Base-by-base conservation (phyloP, 805 yeast species). In the Yueomyces sinensis region DNA sequence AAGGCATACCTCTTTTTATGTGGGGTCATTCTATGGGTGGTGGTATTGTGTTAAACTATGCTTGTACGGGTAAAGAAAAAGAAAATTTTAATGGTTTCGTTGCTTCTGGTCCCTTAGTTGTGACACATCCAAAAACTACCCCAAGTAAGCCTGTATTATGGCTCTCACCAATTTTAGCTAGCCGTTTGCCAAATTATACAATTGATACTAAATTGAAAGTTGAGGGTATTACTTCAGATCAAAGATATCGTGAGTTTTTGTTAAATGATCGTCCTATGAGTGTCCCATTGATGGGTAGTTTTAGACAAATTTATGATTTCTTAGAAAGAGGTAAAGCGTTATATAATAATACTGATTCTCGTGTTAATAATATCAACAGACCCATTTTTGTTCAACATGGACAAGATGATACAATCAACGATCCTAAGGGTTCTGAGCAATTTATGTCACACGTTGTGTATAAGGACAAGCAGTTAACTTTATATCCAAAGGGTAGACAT, bases 11-110 rank as follows among this genome's bases (percentile, higher is more conserved):
- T 27, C 44, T 79, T 23, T 66, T 61, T 44, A 47, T 82, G 31
- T 60, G 69, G 47, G 86, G 89, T 1, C 83, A 76, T 43, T 79
- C 86, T 9, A 79, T 82, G 87, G 94, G 94, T 33, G 89, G 89
- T 16, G 87, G 79, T 0, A 72, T 81, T 33, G 61, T 60, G 0
- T 57, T 81, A 37, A 76, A 75, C 52, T 80, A 81, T 50, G 74
- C 71, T 3, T 63, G 72, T 27, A 48, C 50, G 23, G 87, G 87
- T 3, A 67, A 61, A 38, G 56, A 65, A 46, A 62, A 56, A 31
- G 63, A 66, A 19, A 44, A 62, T 15, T 39, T 81, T 18, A 56
- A 60, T 24, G 72, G 72, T 0, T 63, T 70, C 30, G 54, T 67
- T 28, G 67, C 62, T 0, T 58, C 68, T 24, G 84, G 75, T 1